Base-by-base conservation (phyloP, 805 yeast species). In the Cyberlindnera petersonii region DNA sequence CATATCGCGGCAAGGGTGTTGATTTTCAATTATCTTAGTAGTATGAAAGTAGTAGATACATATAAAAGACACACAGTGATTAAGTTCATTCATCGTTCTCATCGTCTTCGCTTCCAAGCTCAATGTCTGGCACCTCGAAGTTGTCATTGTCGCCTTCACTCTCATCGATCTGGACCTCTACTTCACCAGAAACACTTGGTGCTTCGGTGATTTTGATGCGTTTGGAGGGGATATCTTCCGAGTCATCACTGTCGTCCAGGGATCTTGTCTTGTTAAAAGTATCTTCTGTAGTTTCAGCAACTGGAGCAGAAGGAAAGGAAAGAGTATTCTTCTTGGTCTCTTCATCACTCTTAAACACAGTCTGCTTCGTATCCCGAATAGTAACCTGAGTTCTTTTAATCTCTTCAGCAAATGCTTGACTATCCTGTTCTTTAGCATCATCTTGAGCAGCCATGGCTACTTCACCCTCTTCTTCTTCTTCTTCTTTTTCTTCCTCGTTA, bases 81-180 rank as follows among this genome's bases (percentile, higher is more conserved):
- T 8, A 29, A n/a, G 5, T 13, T 20, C 32, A 66, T 16, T 61
- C 65, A 35, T 67, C 71, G 1, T 68, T 64, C 19, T 70, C 75
- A 35, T 67, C 74, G 22, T 60, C n/a, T n/a, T n/a, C 74, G 33
- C 69, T 54, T 31, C 65, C 71, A 7, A 69, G 45, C 9, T 50
- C 67, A 37, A 69, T 61, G 13, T 56, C 61, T 6, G 81, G 81
- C 38, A 75, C 71, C 44, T 74, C 80, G 32, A 74, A 69, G 46
- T 75, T 65, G 14, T 58, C 65, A 20, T 56, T 65, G 18, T 56
- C 61, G 4, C 40, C 61, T 5, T 42, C 50, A 13, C 38, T 44
- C 5, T 53, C 49, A 3, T 40, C 50, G 5, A 40, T 34, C 22
- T 39, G 42, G 3, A 40, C 48, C 8, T 39, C 39, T 18, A 44